These are phyloP conservation scores for Mycena albidolilacea DNA, from an alignment of 768 basidiomycete genomes.

Conservation along the genomic window DNA sequence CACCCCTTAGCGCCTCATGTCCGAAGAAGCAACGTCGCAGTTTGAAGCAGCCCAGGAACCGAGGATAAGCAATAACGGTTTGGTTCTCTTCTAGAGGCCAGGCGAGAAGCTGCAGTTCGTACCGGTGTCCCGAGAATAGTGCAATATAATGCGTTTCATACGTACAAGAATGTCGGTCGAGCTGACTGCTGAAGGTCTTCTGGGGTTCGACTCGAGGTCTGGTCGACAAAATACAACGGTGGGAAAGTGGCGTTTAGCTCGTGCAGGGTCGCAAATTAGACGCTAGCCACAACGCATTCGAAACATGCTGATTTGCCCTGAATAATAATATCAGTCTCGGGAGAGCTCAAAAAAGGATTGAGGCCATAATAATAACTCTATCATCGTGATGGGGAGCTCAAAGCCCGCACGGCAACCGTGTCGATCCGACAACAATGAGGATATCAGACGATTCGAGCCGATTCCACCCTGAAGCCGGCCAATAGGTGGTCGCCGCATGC, in stretches of 20 bases:
- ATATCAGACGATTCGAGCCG: background rate
- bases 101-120: slow-evolving; percentile 23
- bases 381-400: slow-evolving; percentile 14
- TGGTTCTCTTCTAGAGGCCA: slow-evolving; percentile 17
- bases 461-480: slow-evolving; percentile 7
- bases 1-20: slow-evolving; percentile 32
- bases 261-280: slow-evolving; percentile 31
- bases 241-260: slow-evolving; percentile 4
- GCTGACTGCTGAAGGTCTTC: background rate
- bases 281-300: background rate
- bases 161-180: slow-evolving; percentile 6
- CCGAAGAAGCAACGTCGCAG: background rate
- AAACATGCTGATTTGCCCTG: slow-evolving; percentile 26
- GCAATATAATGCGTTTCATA: background rate
- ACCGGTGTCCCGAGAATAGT: slow-evolving; percentile 21
- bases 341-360: slow-evolving; percentile 3
- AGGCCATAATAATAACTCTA: background rate
- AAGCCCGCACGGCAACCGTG: slow-evolving; percentile 22
- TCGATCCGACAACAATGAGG: slow-evolving; percentile 14
- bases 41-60: slow-evolving; percentile 29
- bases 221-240: slow-evolving; percentile 4
- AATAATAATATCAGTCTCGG: slow-evolving; percentile 1
- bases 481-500: slow-evolving; percentile 4
- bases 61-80: slow-evolving; percentile 9
- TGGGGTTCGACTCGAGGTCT: slow-evolving; percentile 10